A percentile compares a stretch with the other conserved stretches of the same genome.
phyloP scores from a whole-genome alignment of 2,329 filamentous ascomycete genomes.

The Simplicillium aogashimaense region DNA sequence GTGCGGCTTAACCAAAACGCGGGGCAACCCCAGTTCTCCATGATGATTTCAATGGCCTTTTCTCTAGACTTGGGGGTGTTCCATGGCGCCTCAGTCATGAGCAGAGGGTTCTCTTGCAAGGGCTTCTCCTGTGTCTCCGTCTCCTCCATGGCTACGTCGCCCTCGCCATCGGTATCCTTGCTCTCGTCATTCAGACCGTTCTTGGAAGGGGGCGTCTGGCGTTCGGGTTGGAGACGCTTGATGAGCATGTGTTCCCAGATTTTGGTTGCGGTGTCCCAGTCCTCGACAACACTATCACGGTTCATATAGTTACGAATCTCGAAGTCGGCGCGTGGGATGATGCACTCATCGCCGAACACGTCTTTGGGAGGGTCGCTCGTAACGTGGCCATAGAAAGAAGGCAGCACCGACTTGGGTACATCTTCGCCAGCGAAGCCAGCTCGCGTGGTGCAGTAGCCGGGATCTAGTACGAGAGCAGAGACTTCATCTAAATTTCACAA shows the following conservation, averaged over 20 bases:
- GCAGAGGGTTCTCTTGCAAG: slow-evolving; percentile 77
- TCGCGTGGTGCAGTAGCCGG: slow-evolving; percentile 82
- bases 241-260: slow-evolving; percentile 92
- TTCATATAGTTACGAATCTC: slow-evolving; percentile 91
- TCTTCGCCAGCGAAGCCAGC: slow-evolving; percentile 98
- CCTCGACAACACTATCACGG: slow-evolving; percentile 80
- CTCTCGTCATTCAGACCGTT: slow-evolving; percentile 69
- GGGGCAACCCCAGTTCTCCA: slow-evolving; percentile 93
- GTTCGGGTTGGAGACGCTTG: slow-evolving; percentile 72
- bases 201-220: slow-evolving; percentile 57
- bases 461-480: slow-evolving; percentile 90
- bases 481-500: slow-evolving; percentile 66
- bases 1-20: slow-evolving; percentile 90
- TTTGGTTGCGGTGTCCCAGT: slow-evolving; percentile 86
- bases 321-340: slow-evolving; percentile 65
- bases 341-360: slow-evolving; percentile 84
- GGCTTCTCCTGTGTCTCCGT: slow-evolving; percentile 57
- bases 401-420: slow-evolving; percentile 85
- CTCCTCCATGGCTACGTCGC: slow-evolving; percentile 50
- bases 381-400: slow-evolving; percentile 73
- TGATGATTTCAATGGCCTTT: slow-evolving; percentile 89
- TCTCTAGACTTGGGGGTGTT: slow-evolving; percentile 81
- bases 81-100: slow-evolving; percentile 94
- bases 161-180: slow-evolving; percentile 49
- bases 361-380: slow-evolving; percentile 36